phyloP scores from a whole-genome alignment of 2,329 filamentous ascomycete species.

The Didymella sp. region DNA sequence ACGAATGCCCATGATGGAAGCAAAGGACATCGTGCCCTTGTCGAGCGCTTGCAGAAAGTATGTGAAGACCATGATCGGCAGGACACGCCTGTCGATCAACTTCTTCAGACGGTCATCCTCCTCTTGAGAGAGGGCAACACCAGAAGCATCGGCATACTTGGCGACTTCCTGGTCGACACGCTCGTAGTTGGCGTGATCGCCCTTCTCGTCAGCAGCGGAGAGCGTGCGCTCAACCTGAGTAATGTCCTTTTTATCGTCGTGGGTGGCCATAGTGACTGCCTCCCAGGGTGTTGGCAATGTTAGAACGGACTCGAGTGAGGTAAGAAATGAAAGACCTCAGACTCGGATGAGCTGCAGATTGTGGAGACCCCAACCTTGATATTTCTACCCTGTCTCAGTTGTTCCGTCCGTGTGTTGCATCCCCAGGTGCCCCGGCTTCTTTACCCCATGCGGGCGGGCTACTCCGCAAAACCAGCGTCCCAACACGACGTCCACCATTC shows the following conservation, averaged over 20 bases:
- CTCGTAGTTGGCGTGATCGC: constrained; percentile 63
- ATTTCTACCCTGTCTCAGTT: constrained; percentile 35
- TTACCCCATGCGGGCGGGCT: constrained; percentile 31
- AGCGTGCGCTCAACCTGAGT: constrained; percentile 59
- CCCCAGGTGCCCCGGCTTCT: constrained; percentile 28
- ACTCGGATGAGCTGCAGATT: constrained; percentile 27
- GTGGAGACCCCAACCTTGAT: constrained; percentile 25
- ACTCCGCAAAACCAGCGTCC: constrained; percentile 32
- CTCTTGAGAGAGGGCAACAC: constrained; percentile 62
- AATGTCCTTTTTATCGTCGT: constrained; percentile 44
- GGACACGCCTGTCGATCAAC: constrained; percentile 71
- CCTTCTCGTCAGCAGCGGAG: constrained; percentile 55
- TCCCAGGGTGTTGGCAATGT: constrained; percentile 18
- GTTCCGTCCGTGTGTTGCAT: constrained; percentile 24
- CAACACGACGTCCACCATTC: constrained; percentile 21
- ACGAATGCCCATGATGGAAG: constrained; percentile 68
- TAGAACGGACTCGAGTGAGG: constrained; percentile 18
- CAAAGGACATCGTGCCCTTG: constrained; percentile 69
- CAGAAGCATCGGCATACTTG: constrained; percentile 66
- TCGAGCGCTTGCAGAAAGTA: constrained; percentile 75
- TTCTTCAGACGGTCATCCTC: constrained; percentile 67
- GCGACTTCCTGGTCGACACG: constrained; percentile 74
- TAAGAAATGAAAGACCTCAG: constrained; percentile 21
- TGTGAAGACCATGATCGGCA: constrained; percentile 74
- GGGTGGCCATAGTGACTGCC: constrained; percentile 30